A percentile compares a stretch with the other conserved stretches of the same genome.
phyloP scores from a whole-genome alignment of 2,329 filamentous ascomycete species.

The Ceratocystis destructans region DNA sequence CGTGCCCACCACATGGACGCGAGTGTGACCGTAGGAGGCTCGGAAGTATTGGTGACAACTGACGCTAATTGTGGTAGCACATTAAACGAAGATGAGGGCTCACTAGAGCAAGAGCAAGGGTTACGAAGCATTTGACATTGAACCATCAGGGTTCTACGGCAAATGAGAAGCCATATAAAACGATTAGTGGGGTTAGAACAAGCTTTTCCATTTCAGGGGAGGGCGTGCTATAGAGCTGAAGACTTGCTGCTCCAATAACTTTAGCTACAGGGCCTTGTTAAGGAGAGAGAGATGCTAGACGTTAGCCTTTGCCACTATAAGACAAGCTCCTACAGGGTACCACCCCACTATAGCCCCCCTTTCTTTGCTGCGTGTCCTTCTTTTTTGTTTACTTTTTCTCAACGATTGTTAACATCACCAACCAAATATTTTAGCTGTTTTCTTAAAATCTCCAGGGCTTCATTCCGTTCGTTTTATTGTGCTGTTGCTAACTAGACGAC shows the following conservation, averaged over 20 bases:
- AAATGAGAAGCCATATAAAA: too few species aligned
- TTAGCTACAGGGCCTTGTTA: too few species aligned
- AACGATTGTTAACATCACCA: not conserved
- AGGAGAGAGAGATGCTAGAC: too few species aligned
- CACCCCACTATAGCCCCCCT: not conserved
- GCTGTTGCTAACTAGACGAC: not conserved
- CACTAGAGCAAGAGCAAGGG: not conserved
- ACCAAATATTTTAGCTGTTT: not conserved
- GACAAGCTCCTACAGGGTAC: not conserved
- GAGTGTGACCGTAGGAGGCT: not conserved
- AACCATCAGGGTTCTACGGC: not conserved
- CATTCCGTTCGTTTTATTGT: not conserved
- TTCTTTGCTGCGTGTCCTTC: slow-evolving; percentile 1
- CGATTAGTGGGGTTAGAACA: not conserved
- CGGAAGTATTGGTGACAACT: not conserved
- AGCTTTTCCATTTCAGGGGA: not conserved
- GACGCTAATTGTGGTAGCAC: not conserved
- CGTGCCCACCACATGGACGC: not conserved
- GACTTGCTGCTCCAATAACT: too few species aligned
- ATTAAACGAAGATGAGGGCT: not conserved
- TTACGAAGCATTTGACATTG: not conserved
- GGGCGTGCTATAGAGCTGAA: not conserved
- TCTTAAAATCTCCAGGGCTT: not conserved
- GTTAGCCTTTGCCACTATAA: not conserved
- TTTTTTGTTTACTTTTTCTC: not conserved